Base-by-base conservation (phyloP, 2,329 filamentous ascomycete genomes). In the Drechslerella coelobrocha region DNA sequence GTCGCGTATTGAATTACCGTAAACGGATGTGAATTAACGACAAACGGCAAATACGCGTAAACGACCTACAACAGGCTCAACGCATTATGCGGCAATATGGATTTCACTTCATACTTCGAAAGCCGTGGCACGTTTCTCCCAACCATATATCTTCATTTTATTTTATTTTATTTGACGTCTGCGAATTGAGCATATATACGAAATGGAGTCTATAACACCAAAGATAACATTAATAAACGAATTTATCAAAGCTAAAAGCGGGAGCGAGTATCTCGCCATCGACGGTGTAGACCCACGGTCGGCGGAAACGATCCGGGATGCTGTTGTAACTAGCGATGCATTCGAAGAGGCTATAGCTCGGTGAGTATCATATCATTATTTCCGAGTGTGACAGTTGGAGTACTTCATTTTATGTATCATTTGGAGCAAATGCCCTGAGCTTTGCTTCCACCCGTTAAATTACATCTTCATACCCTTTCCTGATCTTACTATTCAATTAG, bases 11-110 rank as follows among this genome's bases (percentile, higher is more conserved):
- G 19, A 24, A 12, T 50, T 62, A 14, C 52, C 19, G 21, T 37
- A 45, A 7, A 34, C 34, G 39, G 66, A 10, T 52, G 48, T 41
- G n/a, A n/a, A 57, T 50, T 17, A 6, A 71, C 47, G 19, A 51
- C 59, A 63, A 71, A 71, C 59, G 12, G 8, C 24, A 23, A 47
- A 53, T 48, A 26, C 10, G 26, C 47, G 19, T 34, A 31, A 41
- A 47, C 23, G 50, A 8, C 19, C 24, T 59, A 54, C 66, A 71
- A 71, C 66, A 51, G 31, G 8, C 23, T 63, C 66, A 71, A 71
- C 59, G 12, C 66, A 48, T 23, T 14, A 10, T 45, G 19, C 8
- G 5, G 29, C 29, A 31, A n/a, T n/a, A n/a, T n/a, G n/a, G n/a
- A n/a, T n/a, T n/a, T n/a, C n/a, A n/a, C n/a, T n/a, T n/a, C n/a